Conservation (phyloP, 2,329 filamentous ascomycete genomes). For the Dactylella cylindrospora region DNA sequence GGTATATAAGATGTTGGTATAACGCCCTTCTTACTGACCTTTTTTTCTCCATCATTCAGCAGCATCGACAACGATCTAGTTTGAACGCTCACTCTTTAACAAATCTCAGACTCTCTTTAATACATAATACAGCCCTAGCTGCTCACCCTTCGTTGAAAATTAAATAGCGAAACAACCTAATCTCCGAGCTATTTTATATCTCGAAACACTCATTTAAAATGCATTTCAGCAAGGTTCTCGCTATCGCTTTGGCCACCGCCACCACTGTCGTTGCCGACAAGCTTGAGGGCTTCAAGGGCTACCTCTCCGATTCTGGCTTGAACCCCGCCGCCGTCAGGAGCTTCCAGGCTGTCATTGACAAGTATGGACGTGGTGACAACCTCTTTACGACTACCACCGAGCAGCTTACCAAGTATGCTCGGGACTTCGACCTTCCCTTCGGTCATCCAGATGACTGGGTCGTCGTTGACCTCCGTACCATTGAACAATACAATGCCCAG, state of each 20-base stretch:
- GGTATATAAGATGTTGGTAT: no score
- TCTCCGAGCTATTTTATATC: no score
- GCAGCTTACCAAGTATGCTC: constrained; percentile 7
- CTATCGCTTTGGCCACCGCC: background rate
- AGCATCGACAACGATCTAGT: no score
- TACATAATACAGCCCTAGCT: no score
- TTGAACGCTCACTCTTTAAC: no score
- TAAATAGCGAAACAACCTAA: no score
- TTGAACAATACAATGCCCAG: background rate
- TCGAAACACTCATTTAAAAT: no score
- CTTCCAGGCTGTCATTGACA: background rate
- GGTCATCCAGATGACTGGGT: constrained; percentile 3
- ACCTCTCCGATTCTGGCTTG: background rate
- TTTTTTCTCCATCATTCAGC: no score
- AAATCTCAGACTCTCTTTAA: no score
- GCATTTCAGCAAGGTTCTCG: background rate
- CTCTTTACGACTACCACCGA: constrained; percentile 2
- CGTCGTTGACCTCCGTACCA: constrained; percentile 1
- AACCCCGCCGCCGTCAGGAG: background rate
- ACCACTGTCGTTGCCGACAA: constrained; percentile 3
- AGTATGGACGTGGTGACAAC: background rate
- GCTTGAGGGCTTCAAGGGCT: background rate
- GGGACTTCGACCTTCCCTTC: background rate
- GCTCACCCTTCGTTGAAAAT: no score
- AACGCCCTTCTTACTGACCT: no score